Evolutionary conservation across 805 yeast species (phyloP).

Genomic region (Vanderwaltozyma tropicalis): DNA sequence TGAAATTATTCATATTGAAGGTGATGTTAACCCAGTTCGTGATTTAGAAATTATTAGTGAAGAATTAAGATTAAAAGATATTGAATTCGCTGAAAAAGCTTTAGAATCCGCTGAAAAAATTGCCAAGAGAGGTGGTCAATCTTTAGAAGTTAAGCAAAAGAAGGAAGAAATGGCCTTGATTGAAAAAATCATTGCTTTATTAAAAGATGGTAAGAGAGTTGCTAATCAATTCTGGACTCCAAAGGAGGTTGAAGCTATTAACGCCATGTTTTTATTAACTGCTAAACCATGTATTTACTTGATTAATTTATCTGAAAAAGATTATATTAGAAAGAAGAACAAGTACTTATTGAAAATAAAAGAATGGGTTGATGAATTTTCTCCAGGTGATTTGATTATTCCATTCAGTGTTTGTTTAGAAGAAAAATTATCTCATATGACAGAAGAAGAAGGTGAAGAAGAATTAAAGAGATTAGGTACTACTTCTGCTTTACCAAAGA

Average conservation of each 20-base stretch:
- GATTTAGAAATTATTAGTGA: constrained; percentile 86
- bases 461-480: constrained; percentile 69
- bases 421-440: constrained; percentile 81
- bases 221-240: constrained; percentile 80
- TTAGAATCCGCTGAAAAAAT: constrained; percentile 68
- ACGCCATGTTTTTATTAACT: constrained; percentile 75
- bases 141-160: constrained; percentile 79
- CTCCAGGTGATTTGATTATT: constrained; percentile 84
- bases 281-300: constrained; percentile 94
- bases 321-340: constrained; percentile 80
- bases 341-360: constrained; percentile 73
- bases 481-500: constrained; percentile 72
- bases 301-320: constrained; percentile 81
- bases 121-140: constrained; percentile 81
- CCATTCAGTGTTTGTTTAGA: constrained; percentile 91
- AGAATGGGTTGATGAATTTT: constrained; percentile 72
- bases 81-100: constrained; percentile 84
- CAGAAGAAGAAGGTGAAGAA: constrained; percentile 69
- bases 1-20: constrained; percentile 93
- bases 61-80: constrained; percentile 92
- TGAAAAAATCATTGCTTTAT: constrained; percentile 58
- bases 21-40: constrained; percentile 90
- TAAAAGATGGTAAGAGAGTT: constrained; percentile 80
- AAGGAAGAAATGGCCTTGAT: constrained; percentile 75
- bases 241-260: constrained; percentile 86